Conservation (phyloP, 441 rosid genomes). For the Omphalea diandra region DNA sequence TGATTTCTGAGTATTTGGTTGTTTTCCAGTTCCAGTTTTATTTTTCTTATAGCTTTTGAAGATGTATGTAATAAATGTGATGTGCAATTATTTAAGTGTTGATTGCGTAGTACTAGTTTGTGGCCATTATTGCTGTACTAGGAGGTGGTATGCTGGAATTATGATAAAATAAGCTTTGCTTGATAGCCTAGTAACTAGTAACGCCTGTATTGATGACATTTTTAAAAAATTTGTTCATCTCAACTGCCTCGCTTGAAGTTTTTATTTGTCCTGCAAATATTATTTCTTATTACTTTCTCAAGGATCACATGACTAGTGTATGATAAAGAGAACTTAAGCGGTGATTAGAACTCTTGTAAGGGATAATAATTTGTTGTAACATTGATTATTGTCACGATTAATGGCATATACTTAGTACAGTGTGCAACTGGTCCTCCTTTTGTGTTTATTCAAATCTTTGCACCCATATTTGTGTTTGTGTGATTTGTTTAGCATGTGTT, state of each 20-base stretch:
- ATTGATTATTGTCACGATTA: neutral
- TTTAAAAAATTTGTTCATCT: neutral
- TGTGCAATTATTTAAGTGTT: neutral
- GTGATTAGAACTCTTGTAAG: neutral
- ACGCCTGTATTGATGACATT: neutral
- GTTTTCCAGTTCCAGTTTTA: neutral
- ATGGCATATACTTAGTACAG: neutral
- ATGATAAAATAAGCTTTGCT: neutral
- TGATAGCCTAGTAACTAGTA: neutral
- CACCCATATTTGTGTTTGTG: neutral
- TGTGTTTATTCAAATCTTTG: neutral
- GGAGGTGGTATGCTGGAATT: neutral
- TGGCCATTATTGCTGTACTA: neutral
- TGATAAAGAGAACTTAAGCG: neutral
- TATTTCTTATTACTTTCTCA: neutral
- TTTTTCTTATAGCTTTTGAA: neutral
- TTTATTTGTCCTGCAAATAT: neutral
- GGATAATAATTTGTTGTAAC: neutral
- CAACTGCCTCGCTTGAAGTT: neutral
- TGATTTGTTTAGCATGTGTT: neutral
- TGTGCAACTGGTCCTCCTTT: neutral
- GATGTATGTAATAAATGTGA: neutral
- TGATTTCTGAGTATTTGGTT: neutral
- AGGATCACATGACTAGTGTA: neutral
- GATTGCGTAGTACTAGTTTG: neutral